Conservation (phyloP, 345 rosid species). For the Turnera subulata region DNA sequence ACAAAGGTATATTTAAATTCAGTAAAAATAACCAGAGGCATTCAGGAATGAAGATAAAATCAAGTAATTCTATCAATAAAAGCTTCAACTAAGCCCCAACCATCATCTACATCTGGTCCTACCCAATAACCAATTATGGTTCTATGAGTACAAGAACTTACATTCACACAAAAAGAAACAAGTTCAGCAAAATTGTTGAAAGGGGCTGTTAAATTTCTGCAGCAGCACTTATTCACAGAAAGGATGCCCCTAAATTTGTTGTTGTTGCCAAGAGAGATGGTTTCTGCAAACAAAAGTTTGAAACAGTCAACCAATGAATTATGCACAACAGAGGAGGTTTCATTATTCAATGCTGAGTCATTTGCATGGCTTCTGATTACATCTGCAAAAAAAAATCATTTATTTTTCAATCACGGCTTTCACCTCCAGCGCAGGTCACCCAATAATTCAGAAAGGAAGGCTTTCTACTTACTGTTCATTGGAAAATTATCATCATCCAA, state of each 20-base stretch:
- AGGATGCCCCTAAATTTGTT: conserved; percentile 17
- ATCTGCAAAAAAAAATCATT: too few species aligned
- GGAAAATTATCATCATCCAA: too few species aligned
- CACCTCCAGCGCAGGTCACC: too few species aligned
- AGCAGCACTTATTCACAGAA: conserved; percentile 20
- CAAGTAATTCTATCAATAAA: conserved; percentile 32
- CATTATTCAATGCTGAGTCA: too few species aligned
- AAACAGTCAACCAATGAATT: too few species aligned
- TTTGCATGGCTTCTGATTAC: too few species aligned
- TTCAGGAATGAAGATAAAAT: conserved; percentile 1
- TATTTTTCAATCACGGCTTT: too few species aligned
- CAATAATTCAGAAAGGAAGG: too few species aligned
- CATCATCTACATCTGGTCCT: conserved; percentile 72
- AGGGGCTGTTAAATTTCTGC: conserved; percentile 11
- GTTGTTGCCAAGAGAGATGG: not conserved
- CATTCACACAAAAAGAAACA: not conserved
- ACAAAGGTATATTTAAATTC: not conserved
- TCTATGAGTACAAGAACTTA: not conserved
- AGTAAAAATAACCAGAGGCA: not conserved
- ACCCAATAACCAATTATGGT: conserved; percentile 59
- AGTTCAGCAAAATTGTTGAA: conserved; percentile 23
- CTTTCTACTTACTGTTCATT: too few species aligned
- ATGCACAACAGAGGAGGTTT: too few species aligned
- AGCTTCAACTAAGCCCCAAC: conserved; percentile 69
- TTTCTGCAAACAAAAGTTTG: too few species aligned